Evolutionary conservation across 1,139 yeast genomes (phyloP).

Genomic region (Debaryomycetaceae sp.): DNA sequence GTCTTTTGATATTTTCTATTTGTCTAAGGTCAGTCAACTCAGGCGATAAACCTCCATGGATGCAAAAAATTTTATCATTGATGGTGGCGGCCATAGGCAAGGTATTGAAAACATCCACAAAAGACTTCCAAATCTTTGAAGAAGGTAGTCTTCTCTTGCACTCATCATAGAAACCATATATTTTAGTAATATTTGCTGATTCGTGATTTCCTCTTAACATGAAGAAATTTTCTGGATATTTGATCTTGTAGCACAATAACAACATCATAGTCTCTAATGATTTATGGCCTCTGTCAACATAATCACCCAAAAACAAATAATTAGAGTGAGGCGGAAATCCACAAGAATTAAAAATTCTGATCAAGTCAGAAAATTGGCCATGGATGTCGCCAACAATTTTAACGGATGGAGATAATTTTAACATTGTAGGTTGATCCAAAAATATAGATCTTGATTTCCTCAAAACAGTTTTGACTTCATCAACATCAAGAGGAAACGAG

Average conservation of each 20-base stretch:
- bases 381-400: constrained; percentile 98
- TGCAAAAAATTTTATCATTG: constrained; percentile 81
- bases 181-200: constrained; percentile 93
- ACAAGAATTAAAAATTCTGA: constrained; percentile 89
- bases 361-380: constrained; percentile 91
- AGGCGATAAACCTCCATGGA: constrained; percentile 89
- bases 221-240: constrained; percentile 94
- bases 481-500: constrained; percentile 42
- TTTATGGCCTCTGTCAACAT: constrained; percentile 96
- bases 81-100: constrained; percentile 85
- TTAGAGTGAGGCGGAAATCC: constrained; percentile 98
- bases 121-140: constrained; percentile 66
- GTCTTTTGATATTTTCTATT: constrained; percentile 68
- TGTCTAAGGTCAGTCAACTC: constrained; percentile 62
- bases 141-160: constrained; percentile 80
- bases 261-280: constrained; percentile 85
- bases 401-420: constrained; percentile 92
- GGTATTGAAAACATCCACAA: constrained; percentile 81
- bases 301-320: constrained; percentile 89
- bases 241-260: constrained; percentile 85
- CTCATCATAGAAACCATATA: constrained; percentile 95
- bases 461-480: constrained; percentile 65
- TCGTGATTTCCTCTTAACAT: constrained; percentile 93
- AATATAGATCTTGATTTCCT: constrained; percentile 82
- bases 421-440: constrained; percentile 79